phyloP scores from a whole-genome alignment of 805 yeast species.

The Pichia kluyveri region DNA sequence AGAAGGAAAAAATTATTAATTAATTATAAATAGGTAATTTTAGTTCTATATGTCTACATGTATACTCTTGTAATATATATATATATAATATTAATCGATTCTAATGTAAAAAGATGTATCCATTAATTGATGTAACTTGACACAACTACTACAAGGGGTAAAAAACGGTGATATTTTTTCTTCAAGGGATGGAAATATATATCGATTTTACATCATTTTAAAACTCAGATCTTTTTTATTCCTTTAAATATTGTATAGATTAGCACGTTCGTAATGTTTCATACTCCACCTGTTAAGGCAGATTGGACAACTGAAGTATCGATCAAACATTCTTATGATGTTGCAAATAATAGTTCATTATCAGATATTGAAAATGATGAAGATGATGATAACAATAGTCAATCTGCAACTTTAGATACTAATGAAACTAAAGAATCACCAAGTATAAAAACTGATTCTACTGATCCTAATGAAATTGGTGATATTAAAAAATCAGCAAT shows the following conservation, averaged over 20 bases:
- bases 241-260: background rate
- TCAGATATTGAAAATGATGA: background rate
- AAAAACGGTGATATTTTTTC: too few species aligned
- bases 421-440: background rate
- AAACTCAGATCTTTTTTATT: too few species aligned
- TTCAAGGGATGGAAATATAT: too few species aligned
- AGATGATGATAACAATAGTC: background rate
- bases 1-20: conserved; percentile 9
- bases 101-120: too few species aligned
- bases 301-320: conserved; percentile 22
- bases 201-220: too few species aligned
- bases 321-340: conserved; percentile 17
- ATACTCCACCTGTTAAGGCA: conserved; percentile 27
- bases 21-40: background rate
- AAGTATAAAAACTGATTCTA: background rate
- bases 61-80: too few species aligned
- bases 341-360: background rate
- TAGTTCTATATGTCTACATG: too few species aligned
- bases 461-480: background rate
- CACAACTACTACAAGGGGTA: too few species aligned
- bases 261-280: conserved; percentile 16
- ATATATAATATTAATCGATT: too few species aligned
- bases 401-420: conserved; percentile 1
- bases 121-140: too few species aligned
- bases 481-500: background rate